Evolutionary conservation across 306 rosid genomes (phyloP), one percentile per base, ranked within the genome.

Genomic region (Nissolia schottii): DNA sequence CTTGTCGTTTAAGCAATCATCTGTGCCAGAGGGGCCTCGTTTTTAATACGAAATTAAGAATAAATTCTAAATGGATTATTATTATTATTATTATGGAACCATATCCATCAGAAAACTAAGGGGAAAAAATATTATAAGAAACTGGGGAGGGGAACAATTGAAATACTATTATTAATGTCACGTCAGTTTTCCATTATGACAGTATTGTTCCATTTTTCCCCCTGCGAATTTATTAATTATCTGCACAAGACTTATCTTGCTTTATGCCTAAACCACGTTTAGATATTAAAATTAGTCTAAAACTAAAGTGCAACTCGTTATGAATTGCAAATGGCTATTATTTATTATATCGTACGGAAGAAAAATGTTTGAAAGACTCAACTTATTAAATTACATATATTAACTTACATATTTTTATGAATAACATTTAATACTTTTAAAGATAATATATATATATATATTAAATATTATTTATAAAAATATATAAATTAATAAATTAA

Each of bases 21-120:
- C 15, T 25, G 8, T n/a, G 15, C 15, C n/a, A n/a, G 40, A 18
- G 11, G 38, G 27, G 35, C 55, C 5, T 54, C 13, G 2, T 31
- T 19, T n/a, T 50, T 49, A 37, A 37, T 48, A 48, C n/a, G n/a
- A n/a, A n/a, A n/a, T n/a, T n/a, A n/a, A n/a, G n/a, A n/a, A n/a
- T n/a, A 69, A 50, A 38, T 67, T 16, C 1, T 38, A 53, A 29
- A 7, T 10, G 11, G 67, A 75, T 64, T 34, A 53, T 64, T 53
- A 61, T 0, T 53, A 75, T 64, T 34, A 53, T 64, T 53, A 61
- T 0, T 53, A 53, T 56, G 5, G 53, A 75, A 75, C 59, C 74
- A 62, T 45, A 75, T 75, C 49, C 64, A n/a, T 31, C 5, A 32
- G 15, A 69, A 61, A 60, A 73, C 28, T 18, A 2, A 11, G 37